Evolutionary conservation across 2,329 filamentous ascomycete genomes (phyloP).

Genomic region (Aspergillus sp.): DNA sequence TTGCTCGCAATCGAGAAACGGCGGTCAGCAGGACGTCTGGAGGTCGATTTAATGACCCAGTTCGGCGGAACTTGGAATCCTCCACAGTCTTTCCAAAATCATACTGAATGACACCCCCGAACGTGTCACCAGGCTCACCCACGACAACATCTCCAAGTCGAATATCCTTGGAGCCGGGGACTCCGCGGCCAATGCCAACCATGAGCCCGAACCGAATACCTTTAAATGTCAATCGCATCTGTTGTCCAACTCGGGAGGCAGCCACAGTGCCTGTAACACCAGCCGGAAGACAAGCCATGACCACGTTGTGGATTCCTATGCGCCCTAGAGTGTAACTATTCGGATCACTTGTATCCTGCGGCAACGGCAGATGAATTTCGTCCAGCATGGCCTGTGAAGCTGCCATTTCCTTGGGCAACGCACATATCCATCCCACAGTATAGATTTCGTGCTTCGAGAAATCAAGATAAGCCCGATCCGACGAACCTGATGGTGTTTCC

Average conservation of each 20-base stretch:
- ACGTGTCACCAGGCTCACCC: constrained; percentile 19
- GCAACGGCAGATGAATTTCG: neutral
- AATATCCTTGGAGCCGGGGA: constrained; percentile 31
- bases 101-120: constrained; percentile 35
- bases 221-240: constrained; percentile 26
- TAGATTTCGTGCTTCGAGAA: neutral
- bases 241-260: constrained; percentile 21
- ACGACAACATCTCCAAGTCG: constrained; percentile 38
- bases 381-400: constrained; percentile 11
- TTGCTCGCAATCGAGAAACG: neutral
- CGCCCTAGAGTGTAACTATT: constrained; percentile 18
- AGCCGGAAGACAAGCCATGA: constrained; percentile 14
- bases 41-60: constrained; percentile 2
- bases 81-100: constrained; percentile 29
- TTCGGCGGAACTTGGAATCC: constrained; percentile 2
- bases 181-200: constrained; percentile 49
- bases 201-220: constrained; percentile 39
- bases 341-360: neutral
- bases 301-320: constrained; percentile 14
- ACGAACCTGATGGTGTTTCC: too few relatives aligned
- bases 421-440: constrained; percentile 13
- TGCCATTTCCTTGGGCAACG: constrained; percentile 2
- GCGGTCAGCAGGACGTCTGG: constrained; percentile 9
- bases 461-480: neutral
- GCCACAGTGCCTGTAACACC: constrained; percentile 32